A percentile compares a stretch with the other conserved stretches of the same genome.
These are phyloP conservation scores for Aspergillus sp. DNA, from an alignment of 2,329 filamentous ascomycete genomes.

Conservation along the genomic window DNA sequence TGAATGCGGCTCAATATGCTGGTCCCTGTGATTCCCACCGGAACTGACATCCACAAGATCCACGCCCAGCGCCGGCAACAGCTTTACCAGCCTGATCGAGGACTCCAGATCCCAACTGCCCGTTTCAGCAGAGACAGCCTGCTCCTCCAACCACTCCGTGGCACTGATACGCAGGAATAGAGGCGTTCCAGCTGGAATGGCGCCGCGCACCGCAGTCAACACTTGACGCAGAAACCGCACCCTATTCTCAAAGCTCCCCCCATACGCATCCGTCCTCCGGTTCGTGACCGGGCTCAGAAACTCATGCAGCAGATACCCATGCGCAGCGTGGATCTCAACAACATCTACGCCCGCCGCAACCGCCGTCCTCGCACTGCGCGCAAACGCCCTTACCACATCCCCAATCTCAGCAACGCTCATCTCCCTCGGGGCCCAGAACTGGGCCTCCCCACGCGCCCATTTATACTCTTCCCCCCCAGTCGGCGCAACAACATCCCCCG, in stretches of 20 bases:
- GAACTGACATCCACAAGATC: slow-evolving; percentile 49
- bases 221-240: slow-evolving; percentile 55
- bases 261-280: slow-evolving; percentile 47
- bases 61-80: slow-evolving; percentile 42
- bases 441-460: neutral
- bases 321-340: slow-evolving; percentile 47
- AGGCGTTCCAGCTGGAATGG: neutral
- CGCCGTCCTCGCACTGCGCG: slow-evolving; percentile 46
- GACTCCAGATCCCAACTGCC: slow-evolving; percentile 42
- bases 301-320: slow-evolving; percentile 52
- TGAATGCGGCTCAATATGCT: slow-evolving; percentile 44
- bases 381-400: slow-evolving; percentile 39
- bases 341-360: slow-evolving; percentile 53
- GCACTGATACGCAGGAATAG: slow-evolving; percentile 4
- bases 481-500: neutral
- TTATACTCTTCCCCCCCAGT: slow-evolving; percentile 1
- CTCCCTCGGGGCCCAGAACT: slow-evolving; percentile 30
- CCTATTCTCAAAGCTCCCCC: slow-evolving; percentile 50
- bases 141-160: slow-evolving; percentile 20
- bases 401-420: slow-evolving; percentile 41
- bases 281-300: slow-evolving; percentile 49
- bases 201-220: slow-evolving; percentile 33
- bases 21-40: slow-evolving; percentile 46
- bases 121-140: slow-evolving; percentile 18
- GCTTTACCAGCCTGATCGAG: slow-evolving; percentile 40